Percentiles rank a stretch among this genome's conserved stretches.
Evolutionary conservation across 305 asterid genomes (phyloP).

Genomic region (Fraxinus floribunda): DNA sequence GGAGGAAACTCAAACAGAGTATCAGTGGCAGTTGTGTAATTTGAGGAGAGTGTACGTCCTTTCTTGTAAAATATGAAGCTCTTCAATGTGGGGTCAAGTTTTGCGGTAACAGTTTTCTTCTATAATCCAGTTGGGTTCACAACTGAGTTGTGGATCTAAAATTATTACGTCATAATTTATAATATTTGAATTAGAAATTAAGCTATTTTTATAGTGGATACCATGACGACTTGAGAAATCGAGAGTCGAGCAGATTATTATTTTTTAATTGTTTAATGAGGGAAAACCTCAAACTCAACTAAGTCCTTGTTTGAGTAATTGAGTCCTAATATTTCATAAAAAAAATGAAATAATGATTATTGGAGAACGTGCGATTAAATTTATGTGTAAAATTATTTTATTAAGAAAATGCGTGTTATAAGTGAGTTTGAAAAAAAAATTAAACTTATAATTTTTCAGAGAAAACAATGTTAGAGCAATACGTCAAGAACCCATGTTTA

Average conservation of each 20-base stretch:
- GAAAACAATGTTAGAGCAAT: neutral
- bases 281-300: neutral
- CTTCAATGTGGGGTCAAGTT: neutral
- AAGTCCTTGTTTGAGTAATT: too few relatives aligned
- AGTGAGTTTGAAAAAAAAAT: neutral
- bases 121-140: neutral
- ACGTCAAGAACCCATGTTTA: neutral
- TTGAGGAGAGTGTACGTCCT: conserved; percentile 13
- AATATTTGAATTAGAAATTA: neutral
- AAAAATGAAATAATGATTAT: too few relatives aligned
- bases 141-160: conserved; percentile 2
- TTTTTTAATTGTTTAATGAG: neutral
- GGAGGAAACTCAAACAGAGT: conserved; percentile 36
- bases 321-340: too few relatives aligned
- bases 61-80: conserved; percentile 21
- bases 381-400: neutral
- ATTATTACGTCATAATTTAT: neutral
- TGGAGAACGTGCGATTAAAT: neutral
- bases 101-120: neutral
- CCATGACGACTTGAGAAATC: neutral
- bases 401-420: too few relatives aligned
- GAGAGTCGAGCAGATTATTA: neutral
- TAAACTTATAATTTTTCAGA: neutral
- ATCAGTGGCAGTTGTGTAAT: conserved; percentile 60
- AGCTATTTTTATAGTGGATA: neutral